Evolutionary conservation across 2,329 filamentous ascomycete species (phyloP).

Genomic region (Ophioceras dolichostomum): DNA sequence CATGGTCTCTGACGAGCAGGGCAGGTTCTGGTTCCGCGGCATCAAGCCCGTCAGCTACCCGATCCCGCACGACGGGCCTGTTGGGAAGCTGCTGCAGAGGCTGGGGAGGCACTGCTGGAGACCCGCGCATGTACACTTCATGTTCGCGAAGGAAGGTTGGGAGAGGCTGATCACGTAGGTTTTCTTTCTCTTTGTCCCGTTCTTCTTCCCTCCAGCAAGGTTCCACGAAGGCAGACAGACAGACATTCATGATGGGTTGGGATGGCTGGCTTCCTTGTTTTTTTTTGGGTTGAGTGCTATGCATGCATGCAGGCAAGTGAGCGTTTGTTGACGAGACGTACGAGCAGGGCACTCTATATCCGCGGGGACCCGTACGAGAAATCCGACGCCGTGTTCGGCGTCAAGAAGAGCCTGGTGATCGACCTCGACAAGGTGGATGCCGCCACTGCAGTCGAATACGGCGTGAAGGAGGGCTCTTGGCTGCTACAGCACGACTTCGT

Average conservation of each 20-base stretch:
- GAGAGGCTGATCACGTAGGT: constrained; percentile 75
- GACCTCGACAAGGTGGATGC: constrained; percentile 41
- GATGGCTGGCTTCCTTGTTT: no score
- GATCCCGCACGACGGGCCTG: constrained; percentile 74
- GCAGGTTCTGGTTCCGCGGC: constrained; percentile 73
- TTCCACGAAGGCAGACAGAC: no score
- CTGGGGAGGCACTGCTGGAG: constrained; percentile 66
- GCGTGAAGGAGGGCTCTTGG: constrained; percentile 49
- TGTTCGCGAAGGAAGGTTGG: constrained; percentile 71
- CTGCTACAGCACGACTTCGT: constrained; percentile 67
- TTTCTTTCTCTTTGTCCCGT: not conserved
- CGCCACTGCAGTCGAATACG: constrained; percentile 46
- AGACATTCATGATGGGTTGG: no score
- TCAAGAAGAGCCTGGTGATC: constrained; percentile 69
- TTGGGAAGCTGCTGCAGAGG: constrained; percentile 55
- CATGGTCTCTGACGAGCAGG: constrained; percentile 50
- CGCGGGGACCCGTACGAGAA: constrained; percentile 71
- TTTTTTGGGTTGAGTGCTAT: no score
- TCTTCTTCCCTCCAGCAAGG: not conserved
- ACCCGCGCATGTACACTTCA: constrained; percentile 75
- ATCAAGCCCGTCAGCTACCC: constrained; percentile 79
- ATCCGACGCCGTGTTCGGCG: constrained; percentile 76
- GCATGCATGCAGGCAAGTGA: no score
- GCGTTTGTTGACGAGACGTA: constrained; percentile 2
- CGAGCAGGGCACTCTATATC: constrained; percentile 57